Conservation (phyloP, 2,329 filamentous ascomycete species). For the Colletotrichum sp. region DNA sequence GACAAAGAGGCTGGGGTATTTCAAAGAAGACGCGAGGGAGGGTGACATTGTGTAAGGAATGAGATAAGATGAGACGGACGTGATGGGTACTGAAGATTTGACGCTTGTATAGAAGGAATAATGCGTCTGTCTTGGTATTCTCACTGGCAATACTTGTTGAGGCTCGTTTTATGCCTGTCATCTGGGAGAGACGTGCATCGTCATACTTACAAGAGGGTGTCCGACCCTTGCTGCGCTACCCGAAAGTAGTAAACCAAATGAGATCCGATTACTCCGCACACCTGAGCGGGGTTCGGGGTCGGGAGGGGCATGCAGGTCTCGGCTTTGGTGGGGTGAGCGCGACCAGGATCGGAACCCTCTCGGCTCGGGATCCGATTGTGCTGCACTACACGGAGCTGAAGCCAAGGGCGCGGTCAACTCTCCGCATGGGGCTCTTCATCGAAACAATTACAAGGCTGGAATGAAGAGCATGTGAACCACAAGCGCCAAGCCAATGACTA, state of each 20-base stretch:
- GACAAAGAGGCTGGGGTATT: background rate
- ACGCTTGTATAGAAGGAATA: background rate
- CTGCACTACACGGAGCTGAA: background rate
- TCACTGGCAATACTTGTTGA: background rate
- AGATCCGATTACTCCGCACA: background rate
- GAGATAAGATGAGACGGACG: background rate
- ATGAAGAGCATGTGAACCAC: background rate
- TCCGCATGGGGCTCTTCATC: background rate
- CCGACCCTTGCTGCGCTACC: background rate
- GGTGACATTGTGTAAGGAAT: background rate
- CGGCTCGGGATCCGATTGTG: background rate
- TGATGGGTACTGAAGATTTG: background rate
- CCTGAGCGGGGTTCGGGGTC: background rate
- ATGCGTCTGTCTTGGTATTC: background rate
- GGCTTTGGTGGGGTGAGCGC: background rate
- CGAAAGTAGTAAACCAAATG: background rate
- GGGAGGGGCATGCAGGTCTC: background rate
- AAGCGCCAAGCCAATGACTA: background rate
- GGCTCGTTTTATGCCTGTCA: background rate
- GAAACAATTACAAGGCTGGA: background rate
- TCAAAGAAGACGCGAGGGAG: background rate
- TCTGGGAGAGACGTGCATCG: background rate
- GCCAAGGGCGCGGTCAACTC: background rate
- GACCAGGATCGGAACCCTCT: background rate
- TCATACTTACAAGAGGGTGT: background rate